Conservation (phyloP, 2,329 filamentous ascomycete species). For the Torrubiella hemipterigena region DNA sequence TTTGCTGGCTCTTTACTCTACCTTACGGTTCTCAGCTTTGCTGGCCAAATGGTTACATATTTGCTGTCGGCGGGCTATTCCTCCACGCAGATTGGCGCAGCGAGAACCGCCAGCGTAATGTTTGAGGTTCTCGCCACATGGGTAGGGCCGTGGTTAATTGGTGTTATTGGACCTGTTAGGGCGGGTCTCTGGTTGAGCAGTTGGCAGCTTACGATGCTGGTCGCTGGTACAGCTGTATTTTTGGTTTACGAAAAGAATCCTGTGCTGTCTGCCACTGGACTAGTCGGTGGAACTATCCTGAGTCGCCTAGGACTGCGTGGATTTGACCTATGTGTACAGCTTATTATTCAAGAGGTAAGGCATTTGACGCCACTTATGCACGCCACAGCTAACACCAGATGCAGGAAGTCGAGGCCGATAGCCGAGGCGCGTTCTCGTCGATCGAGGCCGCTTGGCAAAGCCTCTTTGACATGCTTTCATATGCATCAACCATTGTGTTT, state of each 20-base stretch:
- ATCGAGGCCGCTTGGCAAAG: conserved; percentile 59
- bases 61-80: conserved; percentile 41
- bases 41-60: conserved; percentile 53
- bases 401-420: conserved; percentile 39
- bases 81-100: conserved; percentile 37
- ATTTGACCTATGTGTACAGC: conserved; percentile 48
- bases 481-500: conserved; percentile 52
- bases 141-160: conserved; percentile 43
- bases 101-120: conserved; percentile 37
- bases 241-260: conserved; percentile 15
- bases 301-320: conserved; percentile 51
- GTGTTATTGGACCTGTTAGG: conserved; percentile 43
- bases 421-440: conserved; percentile 56
- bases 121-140: conserved; percentile 52
- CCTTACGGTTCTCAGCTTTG: conserved; percentile 46
- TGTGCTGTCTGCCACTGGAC: conserved; percentile 28
- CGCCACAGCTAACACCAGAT: background rate
- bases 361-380: background rate
- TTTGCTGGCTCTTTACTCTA: conserved; percentile 48
- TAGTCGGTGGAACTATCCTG: conserved; percentile 38
- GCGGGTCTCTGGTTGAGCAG: conserved; percentile 59
- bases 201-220: conserved; percentile 51
- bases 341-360: conserved; percentile 47
- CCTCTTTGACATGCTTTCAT: conserved; percentile 57
- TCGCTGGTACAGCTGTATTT: conserved; percentile 30